Evolutionary conservation across 441 rosid genomes (phyloP).

Genomic region (Codiaeum variegatum): DNA sequence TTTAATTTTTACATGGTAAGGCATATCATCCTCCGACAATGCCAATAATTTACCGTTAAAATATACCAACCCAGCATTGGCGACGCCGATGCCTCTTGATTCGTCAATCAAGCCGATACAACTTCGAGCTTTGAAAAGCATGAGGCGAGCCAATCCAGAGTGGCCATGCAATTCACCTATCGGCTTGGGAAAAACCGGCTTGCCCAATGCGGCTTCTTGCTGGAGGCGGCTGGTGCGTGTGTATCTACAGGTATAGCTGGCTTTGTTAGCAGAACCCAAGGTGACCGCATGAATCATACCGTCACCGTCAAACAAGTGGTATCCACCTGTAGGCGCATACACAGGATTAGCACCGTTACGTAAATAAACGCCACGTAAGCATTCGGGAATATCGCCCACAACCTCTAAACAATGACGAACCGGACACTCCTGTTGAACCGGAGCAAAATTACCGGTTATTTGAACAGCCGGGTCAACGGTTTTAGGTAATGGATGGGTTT

Average conservation of each 20-base stretch:
- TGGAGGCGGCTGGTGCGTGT: slow-evolving; percentile 53
- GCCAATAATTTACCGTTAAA: slow-evolving; percentile 65
- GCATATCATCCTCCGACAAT: slow-evolving; percentile 79
- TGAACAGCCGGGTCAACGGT: slow-evolving; percentile 38
- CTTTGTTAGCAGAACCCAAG: slow-evolving; percentile 34
- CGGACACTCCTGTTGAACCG: slow-evolving; percentile 56
- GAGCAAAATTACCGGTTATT: slow-evolving; percentile 56
- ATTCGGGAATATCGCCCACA: slow-evolving; percentile 44
- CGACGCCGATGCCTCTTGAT: slow-evolving; percentile 56
- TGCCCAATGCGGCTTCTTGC: slow-evolving; percentile 50
- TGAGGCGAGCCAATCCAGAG: slow-evolving; percentile 58
- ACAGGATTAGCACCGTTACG: slow-evolving; percentile 69
- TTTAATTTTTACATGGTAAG: slow-evolving; percentile 52
- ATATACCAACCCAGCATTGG: slow-evolving; percentile 62
- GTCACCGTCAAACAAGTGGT: slow-evolving; percentile 74
- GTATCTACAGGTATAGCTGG: slow-evolving; percentile 59
- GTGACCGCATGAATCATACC: slow-evolving; percentile 75
- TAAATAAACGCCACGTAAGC: slow-evolving; percentile 50
- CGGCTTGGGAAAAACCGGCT: slow-evolving; percentile 57
- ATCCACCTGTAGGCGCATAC: slow-evolving; percentile 48
- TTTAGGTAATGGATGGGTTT: slow-evolving; percentile 28
- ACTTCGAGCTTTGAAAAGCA: slow-evolving; percentile 50
- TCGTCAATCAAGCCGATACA: slow-evolving; percentile 46
- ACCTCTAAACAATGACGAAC: slow-evolving; percentile 48
- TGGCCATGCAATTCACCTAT: slow-evolving; percentile 69